These are phyloP conservation scores for Sanghuangporus baumii DNA, from an alignment of 1,284 basidiomycete species.

Conservation along the genomic window DNA sequence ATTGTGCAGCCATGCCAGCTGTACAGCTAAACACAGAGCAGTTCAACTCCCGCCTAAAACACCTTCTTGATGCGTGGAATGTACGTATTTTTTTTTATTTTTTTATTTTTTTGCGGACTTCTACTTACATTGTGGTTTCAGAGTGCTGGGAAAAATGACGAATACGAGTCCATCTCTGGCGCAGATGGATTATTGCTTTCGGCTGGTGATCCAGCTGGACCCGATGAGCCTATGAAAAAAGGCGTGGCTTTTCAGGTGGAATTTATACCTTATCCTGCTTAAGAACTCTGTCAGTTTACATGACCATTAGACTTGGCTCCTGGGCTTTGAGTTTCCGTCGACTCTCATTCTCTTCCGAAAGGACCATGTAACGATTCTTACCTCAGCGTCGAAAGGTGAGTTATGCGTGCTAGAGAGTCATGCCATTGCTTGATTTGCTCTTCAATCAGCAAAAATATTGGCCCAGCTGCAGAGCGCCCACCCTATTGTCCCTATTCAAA, in stretches of 20 bases:
- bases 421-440: conserved; percentile 12
- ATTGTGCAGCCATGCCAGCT: conserved; percentile 17
- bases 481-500: conserved; percentile 54
- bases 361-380: conserved; percentile 73
- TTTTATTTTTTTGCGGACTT: conserved; percentile 14
- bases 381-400: conserved; percentile 85
- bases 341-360: conserved; percentile 84
- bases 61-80: conserved; percentile 69
- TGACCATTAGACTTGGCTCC: conserved; percentile 72
- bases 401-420: background rate
- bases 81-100: conserved; percentile 39
- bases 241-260: conserved; percentile 87
- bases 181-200: conserved; percentile 70
- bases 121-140: conserved; percentile 21
- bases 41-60: conserved; percentile 64
- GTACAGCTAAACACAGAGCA: conserved; percentile 44
- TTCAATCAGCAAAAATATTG: conserved; percentile 63
- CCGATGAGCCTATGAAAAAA: conserved; percentile 81
- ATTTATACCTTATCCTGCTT: conserved; percentile 17
- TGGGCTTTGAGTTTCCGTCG: conserved; percentile 96
- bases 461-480: conserved; percentile 58
- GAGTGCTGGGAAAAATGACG: conserved; percentile 63
- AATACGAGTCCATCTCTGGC: conserved; percentile 61
- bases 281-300: conserved; percentile 4
- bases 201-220: conserved; percentile 79